These are phyloP conservation scores for Trichophyton simii DNA, from an alignment of 2,329 filamentous ascomycete genomes.

Conservation along the genomic window DNA sequence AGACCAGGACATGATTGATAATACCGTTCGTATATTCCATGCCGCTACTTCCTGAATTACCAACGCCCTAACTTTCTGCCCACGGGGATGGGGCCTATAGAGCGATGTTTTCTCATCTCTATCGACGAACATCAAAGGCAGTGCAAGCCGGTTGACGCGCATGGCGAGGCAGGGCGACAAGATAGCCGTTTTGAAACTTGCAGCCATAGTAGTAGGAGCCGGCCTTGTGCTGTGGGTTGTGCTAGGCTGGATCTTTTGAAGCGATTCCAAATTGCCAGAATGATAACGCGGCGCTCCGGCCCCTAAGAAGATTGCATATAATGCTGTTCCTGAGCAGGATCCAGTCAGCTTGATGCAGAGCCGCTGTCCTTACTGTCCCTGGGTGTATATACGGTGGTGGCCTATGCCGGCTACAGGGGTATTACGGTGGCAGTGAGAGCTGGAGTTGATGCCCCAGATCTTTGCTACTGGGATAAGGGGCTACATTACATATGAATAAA, in stretches of 20 bases:
- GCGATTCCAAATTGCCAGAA: constrained; percentile 19
- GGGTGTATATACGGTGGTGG: too few species aligned
- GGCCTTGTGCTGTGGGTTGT: constrained; percentile 68
- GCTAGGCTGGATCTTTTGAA: constrained; percentile 47
- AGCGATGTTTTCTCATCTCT: constrained; percentile 86
- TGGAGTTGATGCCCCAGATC: too few species aligned
- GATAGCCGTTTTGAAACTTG: constrained; percentile 77
- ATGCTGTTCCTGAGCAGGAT: not conserved
- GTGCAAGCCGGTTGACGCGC: constrained; percentile 64
- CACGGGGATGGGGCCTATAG: constrained; percentile 31
- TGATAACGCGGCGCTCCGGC: too few species aligned
- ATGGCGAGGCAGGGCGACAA: constrained; percentile 91
- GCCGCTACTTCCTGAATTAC: not conserved
- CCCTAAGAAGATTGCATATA: not conserved
- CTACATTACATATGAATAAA: not conserved
- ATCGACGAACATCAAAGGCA: constrained; percentile 68
- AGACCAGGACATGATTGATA: constrained; percentile 76
- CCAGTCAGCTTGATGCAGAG: too few species aligned
- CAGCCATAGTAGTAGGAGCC: constrained; percentile 62
- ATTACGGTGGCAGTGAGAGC: not conserved
- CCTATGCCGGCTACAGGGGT: too few species aligned
- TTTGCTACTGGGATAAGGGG: not conserved
- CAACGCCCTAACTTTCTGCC: not conserved
- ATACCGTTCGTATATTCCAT: constrained; percentile 52
- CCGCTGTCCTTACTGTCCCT: too few species aligned